These are phyloP conservation scores for Ceraceosorus bombacis DNA, from an alignment of 1,284 basidiomycete genomes.

Conservation along the genomic window DNA sequence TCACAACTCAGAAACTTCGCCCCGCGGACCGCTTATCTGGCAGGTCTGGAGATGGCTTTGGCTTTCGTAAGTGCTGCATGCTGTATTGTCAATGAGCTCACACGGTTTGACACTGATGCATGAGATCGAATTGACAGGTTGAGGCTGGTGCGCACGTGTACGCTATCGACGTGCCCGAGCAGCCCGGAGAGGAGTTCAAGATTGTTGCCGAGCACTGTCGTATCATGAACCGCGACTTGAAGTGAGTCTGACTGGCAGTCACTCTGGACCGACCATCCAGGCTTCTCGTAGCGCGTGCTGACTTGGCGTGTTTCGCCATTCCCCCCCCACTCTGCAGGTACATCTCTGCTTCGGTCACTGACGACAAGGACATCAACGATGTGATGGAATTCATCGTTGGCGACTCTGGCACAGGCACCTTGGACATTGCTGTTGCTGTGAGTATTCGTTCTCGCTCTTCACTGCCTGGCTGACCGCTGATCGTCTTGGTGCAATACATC, in stretches of 20 bases:
- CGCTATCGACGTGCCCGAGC: conserved; percentile 64
- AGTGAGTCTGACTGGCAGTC: conserved; percentile 53
- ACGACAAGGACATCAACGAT: conserved; percentile 51
- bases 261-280: conserved; percentile 61
- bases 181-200: conserved; percentile 63
- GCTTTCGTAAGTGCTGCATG: conserved; percentile 9
- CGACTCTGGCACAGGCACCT: conserved; percentile 51
- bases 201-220: conserved; percentile 48
- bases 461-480: too few species aligned
- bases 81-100: too few species aligned
- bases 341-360: conserved; percentile 54
- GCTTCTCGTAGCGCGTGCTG: too few species aligned
- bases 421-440: conserved; percentile 64
- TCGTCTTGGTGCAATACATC: background rate
- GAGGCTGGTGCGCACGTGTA: conserved; percentile 73
- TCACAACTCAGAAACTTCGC: too few species aligned
- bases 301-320: conserved; percentile 40
- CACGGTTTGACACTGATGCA: too few species aligned
- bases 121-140: conserved; percentile 49
- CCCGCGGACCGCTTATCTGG: background rate
- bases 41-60: conserved; percentile 5
- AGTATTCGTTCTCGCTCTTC: background rate
- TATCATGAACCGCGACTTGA: conserved; percentile 61
- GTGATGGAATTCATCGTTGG: conserved; percentile 45
- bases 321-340: conserved; percentile 21